Evolutionary conservation across 169 alveolate species (phyloP).

Genomic region (Plasmodium gaboni): DNA sequence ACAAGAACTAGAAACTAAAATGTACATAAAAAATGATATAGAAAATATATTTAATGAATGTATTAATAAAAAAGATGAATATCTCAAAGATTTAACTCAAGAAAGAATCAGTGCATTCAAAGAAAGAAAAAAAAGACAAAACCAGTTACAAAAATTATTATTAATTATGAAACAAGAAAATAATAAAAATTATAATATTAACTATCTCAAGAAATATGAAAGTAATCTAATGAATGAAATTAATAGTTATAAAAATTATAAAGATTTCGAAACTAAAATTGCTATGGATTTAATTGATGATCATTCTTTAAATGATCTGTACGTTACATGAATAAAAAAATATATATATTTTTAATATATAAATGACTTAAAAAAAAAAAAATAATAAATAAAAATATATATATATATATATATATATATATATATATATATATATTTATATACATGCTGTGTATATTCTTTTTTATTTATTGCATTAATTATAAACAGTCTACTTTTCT

Average conservation of each 20-base stretch:
- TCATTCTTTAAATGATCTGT: neutral
- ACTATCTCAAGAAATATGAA: constrained; percentile 62
- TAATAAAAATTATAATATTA: constrained; percentile 50
- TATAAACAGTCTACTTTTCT: no score
- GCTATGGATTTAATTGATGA: constrained; percentile 30
- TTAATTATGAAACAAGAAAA: constrained; percentile 51
- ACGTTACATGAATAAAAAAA: neutral
- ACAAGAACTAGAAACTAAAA: constrained; percentile 24
- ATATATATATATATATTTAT: no score
- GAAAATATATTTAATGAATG: constrained; percentile 49
- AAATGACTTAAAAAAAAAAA: no score
- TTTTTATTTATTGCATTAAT: no score
- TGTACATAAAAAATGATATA: constrained; percentile 16
- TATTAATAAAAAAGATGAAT: constrained; percentile 40
- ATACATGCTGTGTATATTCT: no score
- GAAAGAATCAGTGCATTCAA: constrained; percentile 40
- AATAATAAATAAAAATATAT: no score
- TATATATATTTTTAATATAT: neutral
- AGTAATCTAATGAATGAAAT: constrained; percentile 36
- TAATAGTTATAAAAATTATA: constrained; percentile 42
- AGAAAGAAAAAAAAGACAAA: constrained; percentile 64
- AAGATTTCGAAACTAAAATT: constrained; percentile 19
- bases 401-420: no score
- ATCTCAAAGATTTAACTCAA: constrained; percentile 31
- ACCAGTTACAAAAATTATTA: constrained; percentile 33